Evolutionary conservation across 2,329 filamentous ascomycete species (phyloP).

Genomic region (Colletotrichum sidae): DNA sequence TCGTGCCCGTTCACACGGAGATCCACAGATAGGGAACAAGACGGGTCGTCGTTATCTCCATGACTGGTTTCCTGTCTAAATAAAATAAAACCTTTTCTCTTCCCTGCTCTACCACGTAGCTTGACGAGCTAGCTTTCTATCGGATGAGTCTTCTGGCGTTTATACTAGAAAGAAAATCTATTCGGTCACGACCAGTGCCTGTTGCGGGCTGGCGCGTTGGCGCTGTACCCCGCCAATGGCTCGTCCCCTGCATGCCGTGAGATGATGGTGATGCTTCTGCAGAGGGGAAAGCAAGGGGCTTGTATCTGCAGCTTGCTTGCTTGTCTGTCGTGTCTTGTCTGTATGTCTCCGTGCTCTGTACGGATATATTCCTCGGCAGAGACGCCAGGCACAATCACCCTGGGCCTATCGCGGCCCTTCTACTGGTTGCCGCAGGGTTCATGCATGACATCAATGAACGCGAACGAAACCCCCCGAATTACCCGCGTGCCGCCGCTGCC

Average conservation of each 20-base stretch:
- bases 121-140: background rate
- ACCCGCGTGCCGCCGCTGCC: conserved; percentile 29
- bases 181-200: conserved; percentile 2
- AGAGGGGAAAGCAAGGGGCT: background rate
- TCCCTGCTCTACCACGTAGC: no score
- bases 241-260: conserved; percentile 9
- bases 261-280: conserved; percentile 3
- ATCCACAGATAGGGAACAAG: conserved; percentile 35
- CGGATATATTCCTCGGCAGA: conserved; percentile 1
- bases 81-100: no score
- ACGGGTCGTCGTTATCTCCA: conserved; percentile 28
- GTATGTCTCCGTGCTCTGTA: background rate
- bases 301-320: background rate
- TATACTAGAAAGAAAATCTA: conserved; percentile 1
- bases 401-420: conserved; percentile 3
- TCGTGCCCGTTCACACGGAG: conserved; percentile 24
- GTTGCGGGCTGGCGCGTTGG: background rate
- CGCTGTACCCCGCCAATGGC: conserved; percentile 10
- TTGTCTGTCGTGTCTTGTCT: background rate
- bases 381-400: background rate
- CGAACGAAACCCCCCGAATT: conserved; percentile 13
- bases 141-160: conserved; percentile 1
- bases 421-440: conserved; percentile 20
- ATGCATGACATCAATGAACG: conserved; percentile 41
- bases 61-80: conserved; percentile 10